A percentile compares a stretch with the other conserved stretches of the same genome.
Conservation (phyloP, 345 rosid genomes). For the Microcos paniculata region DNA sequence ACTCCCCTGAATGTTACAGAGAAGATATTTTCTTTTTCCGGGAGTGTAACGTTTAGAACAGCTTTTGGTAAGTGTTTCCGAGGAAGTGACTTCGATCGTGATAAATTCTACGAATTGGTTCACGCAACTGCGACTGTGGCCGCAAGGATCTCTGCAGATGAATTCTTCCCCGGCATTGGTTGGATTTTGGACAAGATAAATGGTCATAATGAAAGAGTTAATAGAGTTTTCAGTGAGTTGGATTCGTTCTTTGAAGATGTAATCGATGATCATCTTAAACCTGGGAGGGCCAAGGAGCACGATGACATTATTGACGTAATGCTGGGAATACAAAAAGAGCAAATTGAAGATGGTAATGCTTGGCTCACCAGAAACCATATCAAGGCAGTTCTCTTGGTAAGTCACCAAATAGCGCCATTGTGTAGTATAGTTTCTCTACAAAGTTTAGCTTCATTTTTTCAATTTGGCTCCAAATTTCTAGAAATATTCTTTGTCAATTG, state of each 20-base stretch:
- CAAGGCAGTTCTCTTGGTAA: slow-evolving; percentile 52
- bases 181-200: slow-evolving; percentile 36
- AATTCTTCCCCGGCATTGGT: slow-evolving; percentile 38
- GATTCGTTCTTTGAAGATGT: slow-evolving; percentile 38
- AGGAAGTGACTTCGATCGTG: slow-evolving; percentile 32
- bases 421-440: too few relatives aligned
- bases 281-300: slow-evolving; percentile 12
- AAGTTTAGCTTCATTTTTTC: too few relatives aligned
- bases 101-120: slow-evolving; percentile 28
- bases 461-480: background rate
- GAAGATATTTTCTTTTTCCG: slow-evolving; percentile 21
- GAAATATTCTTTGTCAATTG: too few relatives aligned
- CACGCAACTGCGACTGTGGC: slow-evolving; percentile 20
- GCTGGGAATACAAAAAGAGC: slow-evolving; percentile 32
- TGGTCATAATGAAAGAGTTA: slow-evolving; percentile 30
- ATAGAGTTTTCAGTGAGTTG: slow-evolving; percentile 30
- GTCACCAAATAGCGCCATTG: background rate
- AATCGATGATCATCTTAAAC: slow-evolving; percentile 40
- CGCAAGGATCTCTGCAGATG: slow-evolving; percentile 30
- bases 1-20: slow-evolving; percentile 23
- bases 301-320: slow-evolving; percentile 52
- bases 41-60: slow-evolving; percentile 26
- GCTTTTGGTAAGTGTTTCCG: slow-evolving; percentile 31
- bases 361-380: slow-evolving; percentile 39
- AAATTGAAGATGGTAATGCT: slow-evolving; percentile 17